phyloP scores from a whole-genome alignment of 2,329 filamentous ascomycete species.

The Rhexocercosporidium sp. region DNA sequence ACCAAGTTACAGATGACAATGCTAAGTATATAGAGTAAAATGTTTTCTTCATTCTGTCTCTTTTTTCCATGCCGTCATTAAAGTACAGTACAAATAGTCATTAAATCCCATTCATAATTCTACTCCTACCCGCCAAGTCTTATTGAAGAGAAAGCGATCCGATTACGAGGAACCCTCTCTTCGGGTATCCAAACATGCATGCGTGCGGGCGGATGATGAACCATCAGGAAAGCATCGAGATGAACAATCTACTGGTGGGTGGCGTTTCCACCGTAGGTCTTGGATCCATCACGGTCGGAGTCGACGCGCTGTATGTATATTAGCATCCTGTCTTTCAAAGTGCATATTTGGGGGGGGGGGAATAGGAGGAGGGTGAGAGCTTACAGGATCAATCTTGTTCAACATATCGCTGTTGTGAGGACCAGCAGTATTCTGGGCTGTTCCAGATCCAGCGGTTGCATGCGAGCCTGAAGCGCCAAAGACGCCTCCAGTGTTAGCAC shows the following conservation, averaged over 20 bases:
- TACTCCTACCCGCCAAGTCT: not conserved
- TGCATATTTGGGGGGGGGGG: too few species aligned
- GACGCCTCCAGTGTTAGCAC: constrained; percentile 33
- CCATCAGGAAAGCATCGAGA: not conserved
- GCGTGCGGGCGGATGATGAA: not conserved
- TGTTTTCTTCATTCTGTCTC: not conserved
- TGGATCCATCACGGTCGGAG: constrained; percentile 58
- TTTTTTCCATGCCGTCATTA: constrained; percentile 1
- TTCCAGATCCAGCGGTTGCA: constrained; percentile 40
- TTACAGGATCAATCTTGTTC: constrained; percentile 52
- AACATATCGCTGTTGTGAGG: constrained; percentile 57
- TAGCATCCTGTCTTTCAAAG: not conserved
- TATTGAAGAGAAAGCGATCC: constrained; percentile 17
- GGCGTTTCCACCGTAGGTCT: constrained; percentile 60
- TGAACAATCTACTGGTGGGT: constrained; percentile 41
- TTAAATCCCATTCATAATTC: not conserved
- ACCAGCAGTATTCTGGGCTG: constrained; percentile 52
- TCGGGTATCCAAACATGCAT: constrained; percentile 17
- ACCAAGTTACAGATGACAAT: too few species aligned
- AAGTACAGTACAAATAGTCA: not conserved
- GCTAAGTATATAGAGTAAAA: not conserved
- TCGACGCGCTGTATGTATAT: constrained; percentile 52
- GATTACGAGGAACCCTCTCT: constrained; percentile 18
- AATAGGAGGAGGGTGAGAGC: not conserved
- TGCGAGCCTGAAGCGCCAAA: constrained; percentile 42